Evolutionary conservation across 1,284 basidiomycete genomes (phyloP).

Genomic region (Coniferiporia sulphurascens): DNA sequence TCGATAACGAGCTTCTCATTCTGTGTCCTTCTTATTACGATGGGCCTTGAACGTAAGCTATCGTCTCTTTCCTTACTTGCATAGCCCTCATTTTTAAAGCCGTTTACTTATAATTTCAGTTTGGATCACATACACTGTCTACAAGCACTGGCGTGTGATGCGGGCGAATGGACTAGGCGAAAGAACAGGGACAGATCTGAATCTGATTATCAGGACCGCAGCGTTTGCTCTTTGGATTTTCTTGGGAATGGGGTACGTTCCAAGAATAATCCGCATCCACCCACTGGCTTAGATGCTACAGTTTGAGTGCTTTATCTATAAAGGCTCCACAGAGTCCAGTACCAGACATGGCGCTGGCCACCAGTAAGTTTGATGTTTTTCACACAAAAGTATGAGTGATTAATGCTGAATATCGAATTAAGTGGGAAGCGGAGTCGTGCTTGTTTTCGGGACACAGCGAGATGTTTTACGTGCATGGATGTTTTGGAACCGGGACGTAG

Average conservation of each 20-base stretch:
- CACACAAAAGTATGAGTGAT: not conserved
- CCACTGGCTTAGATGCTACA: slow-evolving; percentile 19
- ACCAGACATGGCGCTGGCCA: slow-evolving; percentile 42
- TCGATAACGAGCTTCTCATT: slow-evolving; percentile 36
- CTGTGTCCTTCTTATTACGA: slow-evolving; percentile 31
- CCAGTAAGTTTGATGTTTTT: slow-evolving; percentile 29
- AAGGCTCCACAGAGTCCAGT: slow-evolving; percentile 37
- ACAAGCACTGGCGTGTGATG: slow-evolving; percentile 30
- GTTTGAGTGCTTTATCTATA: slow-evolving; percentile 41
- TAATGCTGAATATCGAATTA: not conserved
- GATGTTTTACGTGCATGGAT: slow-evolving; percentile 37
- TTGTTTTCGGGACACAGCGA: slow-evolving; percentile 43
- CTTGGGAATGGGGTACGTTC: slow-evolving; percentile 35
- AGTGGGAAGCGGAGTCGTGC: slow-evolving; percentile 38
- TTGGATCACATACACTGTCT: slow-evolving; percentile 38
- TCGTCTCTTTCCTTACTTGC: too few relatives aligned
- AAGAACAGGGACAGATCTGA: slow-evolving; percentile 32
- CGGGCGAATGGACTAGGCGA: slow-evolving; percentile 25
- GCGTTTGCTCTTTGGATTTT: slow-evolving; percentile 39
- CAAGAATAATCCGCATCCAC: not conserved
- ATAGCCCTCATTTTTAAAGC: too few relatives aligned
- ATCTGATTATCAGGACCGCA: slow-evolving; percentile 38
- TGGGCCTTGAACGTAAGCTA: slow-evolving; percentile 30
- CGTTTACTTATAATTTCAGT: slow-evolving; percentile 22
- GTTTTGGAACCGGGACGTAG: slow-evolving; percentile 30